Conservation (phyloP, 306 rosid species). For the Rubus parviflorus region DNA sequence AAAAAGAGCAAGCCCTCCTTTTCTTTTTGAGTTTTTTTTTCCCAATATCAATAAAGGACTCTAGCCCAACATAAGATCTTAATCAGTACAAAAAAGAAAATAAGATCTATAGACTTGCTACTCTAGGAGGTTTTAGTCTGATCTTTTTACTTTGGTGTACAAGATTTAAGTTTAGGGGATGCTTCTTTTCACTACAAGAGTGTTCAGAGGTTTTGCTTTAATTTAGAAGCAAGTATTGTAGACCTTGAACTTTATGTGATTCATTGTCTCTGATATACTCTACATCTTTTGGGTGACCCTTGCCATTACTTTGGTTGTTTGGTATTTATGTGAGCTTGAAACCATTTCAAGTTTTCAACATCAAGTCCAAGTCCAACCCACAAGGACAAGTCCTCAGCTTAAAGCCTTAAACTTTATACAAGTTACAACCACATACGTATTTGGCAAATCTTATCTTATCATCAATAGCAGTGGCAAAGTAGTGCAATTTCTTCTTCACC, state of each 20-base stretch:
- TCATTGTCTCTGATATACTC: neutral
- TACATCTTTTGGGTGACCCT: conserved; percentile 6
- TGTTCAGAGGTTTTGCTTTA: neutral
- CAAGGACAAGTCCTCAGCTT: neutral
- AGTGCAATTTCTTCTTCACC: neutral
- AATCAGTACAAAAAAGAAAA: neutral
- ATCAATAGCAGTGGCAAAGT: neutral
- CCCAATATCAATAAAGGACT: conserved; percentile 16
- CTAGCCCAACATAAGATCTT: neutral
- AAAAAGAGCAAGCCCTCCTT: neutral
- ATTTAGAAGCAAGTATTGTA: neutral
- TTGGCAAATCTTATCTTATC: conserved; percentile 21
- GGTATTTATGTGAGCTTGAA: neutral
- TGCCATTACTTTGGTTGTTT: neutral
- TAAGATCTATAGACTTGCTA: conserved; percentile 1
- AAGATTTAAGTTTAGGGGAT: neutral
- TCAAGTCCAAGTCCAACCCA: neutral
- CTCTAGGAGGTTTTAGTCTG: neutral
- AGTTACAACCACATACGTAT: neutral
- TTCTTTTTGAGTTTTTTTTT: no score
- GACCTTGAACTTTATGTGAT: neutral
- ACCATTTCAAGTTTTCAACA: neutral
- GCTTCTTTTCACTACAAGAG: conserved; percentile 1
- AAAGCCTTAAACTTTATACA: neutral
- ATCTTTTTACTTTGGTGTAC: neutral